These are phyloP conservation scores for Phallus indusiatus DNA, from an alignment of 768 basidiomycete genomes.

Conservation along the genomic window DNA sequence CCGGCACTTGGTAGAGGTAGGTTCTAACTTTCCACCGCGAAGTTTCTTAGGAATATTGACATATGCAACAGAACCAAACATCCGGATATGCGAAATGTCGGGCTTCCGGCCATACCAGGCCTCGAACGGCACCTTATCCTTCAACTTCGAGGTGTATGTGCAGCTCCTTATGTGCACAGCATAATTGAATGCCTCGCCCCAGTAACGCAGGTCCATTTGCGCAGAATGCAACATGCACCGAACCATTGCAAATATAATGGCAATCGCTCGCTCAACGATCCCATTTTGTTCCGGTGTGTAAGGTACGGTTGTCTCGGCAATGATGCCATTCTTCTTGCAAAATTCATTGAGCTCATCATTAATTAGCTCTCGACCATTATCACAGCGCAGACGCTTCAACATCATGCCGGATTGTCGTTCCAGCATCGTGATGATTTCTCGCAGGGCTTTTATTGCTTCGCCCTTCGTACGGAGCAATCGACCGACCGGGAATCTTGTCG, in stretches of 20 bases:
- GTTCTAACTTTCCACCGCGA: not conserved
- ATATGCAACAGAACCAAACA: slow-evolving; percentile 13
- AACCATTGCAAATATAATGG: not conserved
- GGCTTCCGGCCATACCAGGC: slow-evolving; percentile 13
- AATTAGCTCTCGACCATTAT: slow-evolving; percentile 20
- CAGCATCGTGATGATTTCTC: slow-evolving; percentile 9
- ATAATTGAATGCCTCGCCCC: slow-evolving; percentile 13
- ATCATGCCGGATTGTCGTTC: slow-evolving; percentile 14
- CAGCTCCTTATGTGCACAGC: slow-evolving; percentile 14
- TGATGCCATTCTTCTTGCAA: not conserved
- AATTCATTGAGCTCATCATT: slow-evolving; percentile 10
- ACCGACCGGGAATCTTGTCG: not conserved
- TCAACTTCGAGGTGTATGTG: slow-evolving; percentile 12
- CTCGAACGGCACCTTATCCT: slow-evolving; percentile 14
- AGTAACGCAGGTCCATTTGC: not conserved
- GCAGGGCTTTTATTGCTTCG: slow-evolving; percentile 9
- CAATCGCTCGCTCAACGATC: not conserved
- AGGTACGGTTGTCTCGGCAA: not conserved
- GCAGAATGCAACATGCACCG: not conserved
- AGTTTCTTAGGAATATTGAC: slow-evolving; percentile 1
- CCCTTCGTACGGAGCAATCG: slow-evolving; percentile 6
- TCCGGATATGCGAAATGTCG: slow-evolving; percentile 10
- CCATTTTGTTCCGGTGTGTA: slow-evolving; percentile 2
- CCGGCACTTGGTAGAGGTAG: not conserved
- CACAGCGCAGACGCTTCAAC: slow-evolving; percentile 12